phyloP scores from a whole-genome alignment of 2,329 filamentous ascomycete genomes.

The Paracoccidioides lutzii region DNA sequence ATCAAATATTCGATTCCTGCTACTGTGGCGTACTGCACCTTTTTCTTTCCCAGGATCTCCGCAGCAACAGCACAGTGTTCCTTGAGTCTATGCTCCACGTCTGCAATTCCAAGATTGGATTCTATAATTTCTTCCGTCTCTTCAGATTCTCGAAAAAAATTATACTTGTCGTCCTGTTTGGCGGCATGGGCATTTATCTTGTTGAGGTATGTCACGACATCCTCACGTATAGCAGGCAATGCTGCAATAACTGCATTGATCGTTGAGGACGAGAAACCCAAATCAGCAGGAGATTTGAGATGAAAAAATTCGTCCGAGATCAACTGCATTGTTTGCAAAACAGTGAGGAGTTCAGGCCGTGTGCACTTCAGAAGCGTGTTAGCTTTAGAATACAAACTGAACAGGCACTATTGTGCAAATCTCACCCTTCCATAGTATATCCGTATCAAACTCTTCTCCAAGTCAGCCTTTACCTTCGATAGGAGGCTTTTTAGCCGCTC shows the following conservation, averaged over 20 bases:
- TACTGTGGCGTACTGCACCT: conserved; percentile 67
- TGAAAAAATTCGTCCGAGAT: conserved; percentile 65
- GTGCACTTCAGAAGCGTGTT: conserved; percentile 44
- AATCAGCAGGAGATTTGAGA: conserved; percentile 51
- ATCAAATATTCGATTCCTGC: conserved; percentile 90
- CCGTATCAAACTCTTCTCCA: conserved; percentile 84
- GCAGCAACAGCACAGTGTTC: conserved; percentile 61
- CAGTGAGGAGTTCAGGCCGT: conserved; percentile 70
- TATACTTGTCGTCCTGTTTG: conserved; percentile 78
- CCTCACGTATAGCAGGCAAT: conserved; percentile 62
- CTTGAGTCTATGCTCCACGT: conserved; percentile 78
- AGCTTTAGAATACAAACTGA: neutral
- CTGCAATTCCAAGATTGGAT: conserved; percentile 81
- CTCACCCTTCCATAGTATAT: conserved; percentile 83
- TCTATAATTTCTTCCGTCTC: conserved; percentile 83
- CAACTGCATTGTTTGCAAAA: conserved; percentile 72
- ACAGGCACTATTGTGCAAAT: conserved; percentile 3
- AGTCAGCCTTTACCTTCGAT: conserved; percentile 58
- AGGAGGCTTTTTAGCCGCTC: conserved; percentile 65
- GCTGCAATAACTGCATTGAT: conserved; percentile 59
- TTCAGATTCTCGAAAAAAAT: conserved; percentile 75
- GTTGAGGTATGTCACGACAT: conserved; percentile 63
- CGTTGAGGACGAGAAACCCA: conserved; percentile 58
- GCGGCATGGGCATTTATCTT: conserved; percentile 77
- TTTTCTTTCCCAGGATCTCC: conserved; percentile 56